A percentile compares a stretch with the other conserved stretches of the same genome.
Evolutionary conservation across 768 basidiomycete genomes (phyloP).

Genomic region (Strobilomyces echinocephalus): DNA sequence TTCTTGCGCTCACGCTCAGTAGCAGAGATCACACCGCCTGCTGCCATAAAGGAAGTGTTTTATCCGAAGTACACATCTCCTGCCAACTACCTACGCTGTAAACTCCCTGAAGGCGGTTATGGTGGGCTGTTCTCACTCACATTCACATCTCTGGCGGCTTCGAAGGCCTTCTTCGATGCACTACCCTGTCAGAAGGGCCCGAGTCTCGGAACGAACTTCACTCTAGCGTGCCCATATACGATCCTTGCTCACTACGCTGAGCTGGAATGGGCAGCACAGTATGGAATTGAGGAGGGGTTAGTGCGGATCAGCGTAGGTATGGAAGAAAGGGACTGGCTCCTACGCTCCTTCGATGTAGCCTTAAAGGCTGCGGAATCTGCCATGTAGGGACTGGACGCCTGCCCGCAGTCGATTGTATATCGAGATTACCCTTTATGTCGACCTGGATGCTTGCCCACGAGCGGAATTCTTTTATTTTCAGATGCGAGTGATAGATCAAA

Average conservation of each 20-base stretch:
- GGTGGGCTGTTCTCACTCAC: constrained; percentile 87
- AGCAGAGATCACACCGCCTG: constrained; percentile 31
- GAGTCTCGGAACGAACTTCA: constrained; percentile 91
- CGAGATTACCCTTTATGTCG: neutral
- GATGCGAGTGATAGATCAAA: neutral
- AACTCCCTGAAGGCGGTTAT: constrained; percentile 55
- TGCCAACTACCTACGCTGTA: constrained; percentile 66
- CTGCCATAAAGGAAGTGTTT: constrained; percentile 75
- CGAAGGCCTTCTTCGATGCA: constrained; percentile 78
- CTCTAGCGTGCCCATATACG: constrained; percentile 89
- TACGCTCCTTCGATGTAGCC: constrained; percentile 58
- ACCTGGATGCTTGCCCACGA: too few species aligned
- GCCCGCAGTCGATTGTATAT: neutral
- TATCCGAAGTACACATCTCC: constrained; percentile 83
- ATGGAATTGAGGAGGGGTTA: constrained; percentile 78
- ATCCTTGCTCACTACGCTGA: constrained; percentile 88
- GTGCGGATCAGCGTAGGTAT: constrained; percentile 90
- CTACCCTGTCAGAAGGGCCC: constrained; percentile 87
- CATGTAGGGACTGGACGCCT: constrained; percentile 1
- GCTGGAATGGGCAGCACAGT: constrained; percentile 85
- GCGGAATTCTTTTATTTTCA: too few species aligned
- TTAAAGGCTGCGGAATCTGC: constrained; percentile 65
- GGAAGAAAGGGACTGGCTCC: constrained; percentile 61
- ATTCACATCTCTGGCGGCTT: constrained; percentile 66
- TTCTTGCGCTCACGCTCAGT: constrained; percentile 61